phyloP scores from a whole-genome alignment of 108 stramenopile species.

The Tribonema minus region DNA sequence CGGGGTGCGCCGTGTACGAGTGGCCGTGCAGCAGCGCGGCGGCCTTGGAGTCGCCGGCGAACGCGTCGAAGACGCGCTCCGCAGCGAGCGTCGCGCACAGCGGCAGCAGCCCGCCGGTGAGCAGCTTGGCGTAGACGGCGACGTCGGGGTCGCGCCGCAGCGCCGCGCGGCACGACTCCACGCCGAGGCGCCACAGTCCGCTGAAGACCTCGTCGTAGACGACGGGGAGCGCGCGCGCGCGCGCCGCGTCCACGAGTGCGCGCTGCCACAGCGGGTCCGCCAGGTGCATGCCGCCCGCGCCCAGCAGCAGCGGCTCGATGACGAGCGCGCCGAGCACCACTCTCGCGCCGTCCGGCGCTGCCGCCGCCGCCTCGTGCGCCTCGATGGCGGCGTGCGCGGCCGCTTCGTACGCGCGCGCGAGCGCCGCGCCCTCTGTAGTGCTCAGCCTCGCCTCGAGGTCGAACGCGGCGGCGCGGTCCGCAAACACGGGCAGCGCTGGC shows the following conservation, averaged over 20 bases:
- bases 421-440: background rate
- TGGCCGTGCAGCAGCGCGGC: constrained; percentile 49
- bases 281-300: constrained; percentile 43
- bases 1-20: constrained; percentile 49
- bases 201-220: constrained; percentile 48
- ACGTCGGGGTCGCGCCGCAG: constrained; percentile 41
- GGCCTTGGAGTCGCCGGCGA: constrained; percentile 23
- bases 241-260: constrained; percentile 35
- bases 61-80: constrained; percentile 44
- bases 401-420: constrained; percentile 1
- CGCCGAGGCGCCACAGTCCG: constrained; percentile 49
- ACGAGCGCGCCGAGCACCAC: constrained; percentile 36
- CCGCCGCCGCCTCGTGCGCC: background rate
- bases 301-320: constrained; percentile 47
- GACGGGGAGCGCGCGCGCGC: constrained; percentile 27
- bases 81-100: constrained; percentile 37
- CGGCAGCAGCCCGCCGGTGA: constrained; percentile 48
- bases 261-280: constrained; percentile 54
- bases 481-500: no score
- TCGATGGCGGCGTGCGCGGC: background rate
- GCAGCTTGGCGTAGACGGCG: constrained; percentile 50
- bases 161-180: constrained; percentile 23
- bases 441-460: constrained; percentile 12
- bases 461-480: constrained; percentile 22
- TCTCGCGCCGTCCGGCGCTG: background rate